These are phyloP conservation scores for Penicillium decumbens DNA, from an alignment of 2,329 filamentous ascomycete species.

Conservation along the genomic window DNA sequence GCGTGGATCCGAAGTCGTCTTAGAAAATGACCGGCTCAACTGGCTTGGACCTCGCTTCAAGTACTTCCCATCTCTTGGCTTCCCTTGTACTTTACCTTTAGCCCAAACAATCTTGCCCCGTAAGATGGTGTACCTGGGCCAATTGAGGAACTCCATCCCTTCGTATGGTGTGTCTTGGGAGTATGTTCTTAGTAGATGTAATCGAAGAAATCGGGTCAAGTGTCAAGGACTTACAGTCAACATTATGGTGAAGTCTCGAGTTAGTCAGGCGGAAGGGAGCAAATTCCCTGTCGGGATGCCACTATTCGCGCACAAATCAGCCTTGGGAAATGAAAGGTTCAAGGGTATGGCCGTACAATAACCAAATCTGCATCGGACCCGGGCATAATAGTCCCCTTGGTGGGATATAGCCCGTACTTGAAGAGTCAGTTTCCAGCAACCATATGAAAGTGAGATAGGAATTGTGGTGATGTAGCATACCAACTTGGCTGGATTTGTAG, in stretches of 20 bases:
- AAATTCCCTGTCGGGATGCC: constrained; percentile 10
- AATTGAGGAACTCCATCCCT: constrained; percentile 30
- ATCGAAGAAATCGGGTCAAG: background rate
- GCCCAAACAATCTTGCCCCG: constrained; percentile 32
- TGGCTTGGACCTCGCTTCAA: no score
- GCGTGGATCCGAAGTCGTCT: no score
- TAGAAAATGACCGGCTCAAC: no score
- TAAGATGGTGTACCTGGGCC: constrained; percentile 35
- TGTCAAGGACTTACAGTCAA: constrained; percentile 21
- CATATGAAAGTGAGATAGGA: background rate
- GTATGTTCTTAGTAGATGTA: background rate
- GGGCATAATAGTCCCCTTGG: constrained; percentile 41
- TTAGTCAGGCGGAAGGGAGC: constrained; percentile 32
- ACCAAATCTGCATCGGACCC: constrained; percentile 45
- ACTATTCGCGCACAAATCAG: constrained; percentile 5
- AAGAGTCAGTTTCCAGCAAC: background rate
- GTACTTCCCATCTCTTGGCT: no score
- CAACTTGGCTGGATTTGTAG: constrained; percentile 43
- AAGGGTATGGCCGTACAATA: constrained; percentile 37
- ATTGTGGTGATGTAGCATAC: background rate
- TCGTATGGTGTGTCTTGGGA: constrained; percentile 34
- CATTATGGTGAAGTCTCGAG: constrained; percentile 32
- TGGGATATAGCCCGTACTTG: constrained; percentile 38
- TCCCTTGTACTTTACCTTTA: background rate
- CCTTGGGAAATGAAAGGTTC: background rate